Base-by-base conservation (phyloP, 495 filamentous ascomycete genomes). In the Cenococcum geophilum region DNA sequence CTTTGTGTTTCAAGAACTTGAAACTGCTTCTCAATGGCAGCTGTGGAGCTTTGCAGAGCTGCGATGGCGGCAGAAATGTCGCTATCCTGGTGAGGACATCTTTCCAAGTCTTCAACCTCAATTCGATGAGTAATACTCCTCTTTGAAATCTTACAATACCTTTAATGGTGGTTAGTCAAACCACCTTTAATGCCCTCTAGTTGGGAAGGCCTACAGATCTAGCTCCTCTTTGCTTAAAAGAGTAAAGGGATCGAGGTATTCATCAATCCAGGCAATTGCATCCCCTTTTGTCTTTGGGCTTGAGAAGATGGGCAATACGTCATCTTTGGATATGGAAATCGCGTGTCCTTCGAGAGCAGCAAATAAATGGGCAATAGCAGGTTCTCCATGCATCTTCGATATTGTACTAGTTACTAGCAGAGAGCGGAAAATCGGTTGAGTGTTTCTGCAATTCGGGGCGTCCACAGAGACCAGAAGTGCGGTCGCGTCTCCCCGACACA, bases 141-240 rank as follows among this genome's bases (percentile, higher is more conserved):
- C 54, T 55, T 60, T 53, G 51, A 49, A 14, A 69, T 37, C 11
- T 52, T 55, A 10, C 59, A 40, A 43, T 69, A 65, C 16, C 61
- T 63, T 23, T 23, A 22, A 23, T 50, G 9, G 45, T 50, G 55
- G 50, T 55, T 25, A 20, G 6, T 11, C 18, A 59, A 32, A 6
- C 6, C 2, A 32, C 27, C 27, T 32, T 3, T 32, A 32, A 32
- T 32, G 6, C 27, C 27, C 6, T 6, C 27, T 32, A 32, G 27
- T 6, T 6, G 27, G 6, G 6, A 32, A 6, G 2, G 59, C 70
- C 22, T 72, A 74, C 73, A 74, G 64, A 9, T 64, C 59, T 16
- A 70, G 47, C 52, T 75, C 73, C n/a, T 75, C 72, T 48, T 65
- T 63, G 12, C 67, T 74, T 34, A 75, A 51, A 4, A 75, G 56